Conservation (phyloP, 1,284 basidiomycete species). For the Rhizoctonia solani region DNA sequence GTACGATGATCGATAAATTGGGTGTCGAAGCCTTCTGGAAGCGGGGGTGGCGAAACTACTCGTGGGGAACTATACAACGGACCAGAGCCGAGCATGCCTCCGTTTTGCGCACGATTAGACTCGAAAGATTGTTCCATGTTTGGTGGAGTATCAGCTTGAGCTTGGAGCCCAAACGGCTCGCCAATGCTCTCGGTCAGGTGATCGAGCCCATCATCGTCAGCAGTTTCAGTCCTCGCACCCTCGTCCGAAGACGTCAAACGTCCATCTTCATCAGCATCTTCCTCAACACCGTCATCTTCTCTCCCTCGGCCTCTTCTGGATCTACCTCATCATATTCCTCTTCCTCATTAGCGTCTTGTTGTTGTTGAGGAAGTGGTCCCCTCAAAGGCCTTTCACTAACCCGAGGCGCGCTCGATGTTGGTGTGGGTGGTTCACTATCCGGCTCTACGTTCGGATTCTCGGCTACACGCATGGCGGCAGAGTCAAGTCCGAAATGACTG, state of each 20-base stretch:
- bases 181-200: slow-evolving; percentile 25
- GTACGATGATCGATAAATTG: neutral
- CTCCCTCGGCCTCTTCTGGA: slow-evolving; percentile 13
- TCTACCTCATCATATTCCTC: neutral
- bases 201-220: slow-evolving; percentile 25
- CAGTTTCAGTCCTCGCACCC: slow-evolving; percentile 8
- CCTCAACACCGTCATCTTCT: neutral
- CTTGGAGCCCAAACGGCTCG: slow-evolving; percentile 3
- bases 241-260: slow-evolving; percentile 21
- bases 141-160: neutral
- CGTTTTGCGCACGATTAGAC: neutral
- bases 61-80: neutral
- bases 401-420: neutral
- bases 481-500: neutral
- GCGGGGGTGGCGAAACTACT: neutral
- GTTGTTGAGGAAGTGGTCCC: neutral
- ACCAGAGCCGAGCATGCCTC: neutral
- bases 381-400: neutral
- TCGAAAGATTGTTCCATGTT: neutral
- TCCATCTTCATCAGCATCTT: too few species aligned
- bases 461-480: neutral
- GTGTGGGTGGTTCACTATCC: neutral
- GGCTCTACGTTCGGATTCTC: neutral
- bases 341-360: neutral
- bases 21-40: neutral